These are phyloP conservation scores for Metarhizium humberi DNA, from an alignment of 2,329 filamentous ascomycete species.

Conservation along the genomic window DNA sequence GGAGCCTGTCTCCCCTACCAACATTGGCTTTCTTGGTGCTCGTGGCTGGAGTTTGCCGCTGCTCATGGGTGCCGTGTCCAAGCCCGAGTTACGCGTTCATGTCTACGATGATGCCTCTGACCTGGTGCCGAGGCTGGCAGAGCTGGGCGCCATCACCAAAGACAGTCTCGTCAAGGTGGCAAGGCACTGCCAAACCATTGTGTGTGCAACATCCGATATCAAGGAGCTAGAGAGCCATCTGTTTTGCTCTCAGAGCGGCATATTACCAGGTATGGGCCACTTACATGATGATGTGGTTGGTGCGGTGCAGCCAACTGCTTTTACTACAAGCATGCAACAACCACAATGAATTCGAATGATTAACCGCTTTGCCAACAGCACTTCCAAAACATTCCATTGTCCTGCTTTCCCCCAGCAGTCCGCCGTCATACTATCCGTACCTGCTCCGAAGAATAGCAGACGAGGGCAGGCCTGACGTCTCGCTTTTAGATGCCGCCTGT, in stretches of 20 bases:
- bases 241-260: neutral
- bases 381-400: neutral
- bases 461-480: neutral
- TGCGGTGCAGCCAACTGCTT: too few species aligned
- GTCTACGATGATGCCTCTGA: too few species aligned
- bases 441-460: neutral
- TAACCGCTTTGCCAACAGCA: neutral
- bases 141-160: too few species aligned
- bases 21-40: too few species aligned
- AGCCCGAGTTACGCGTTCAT: too few species aligned
- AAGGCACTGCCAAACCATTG: neutral
- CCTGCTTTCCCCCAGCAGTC: neutral
- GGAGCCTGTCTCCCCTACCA: too few species aligned
- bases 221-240: conserved; percentile 2
- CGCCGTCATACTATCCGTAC: neutral
- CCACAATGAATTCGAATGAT: neutral
- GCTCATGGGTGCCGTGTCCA: too few species aligned
- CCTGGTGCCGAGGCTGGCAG: too few species aligned
- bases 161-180: too few species aligned
- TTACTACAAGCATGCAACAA: too few species aligned
- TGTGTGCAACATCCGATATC: conserved; percentile 4
- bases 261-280: neutral
- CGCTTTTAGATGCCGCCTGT: neutral
- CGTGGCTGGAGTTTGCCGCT: too few species aligned
- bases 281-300: neutral